Conservation (phyloP, 176 grass and related monocot genomes). For the Avena insularis region DNA sequence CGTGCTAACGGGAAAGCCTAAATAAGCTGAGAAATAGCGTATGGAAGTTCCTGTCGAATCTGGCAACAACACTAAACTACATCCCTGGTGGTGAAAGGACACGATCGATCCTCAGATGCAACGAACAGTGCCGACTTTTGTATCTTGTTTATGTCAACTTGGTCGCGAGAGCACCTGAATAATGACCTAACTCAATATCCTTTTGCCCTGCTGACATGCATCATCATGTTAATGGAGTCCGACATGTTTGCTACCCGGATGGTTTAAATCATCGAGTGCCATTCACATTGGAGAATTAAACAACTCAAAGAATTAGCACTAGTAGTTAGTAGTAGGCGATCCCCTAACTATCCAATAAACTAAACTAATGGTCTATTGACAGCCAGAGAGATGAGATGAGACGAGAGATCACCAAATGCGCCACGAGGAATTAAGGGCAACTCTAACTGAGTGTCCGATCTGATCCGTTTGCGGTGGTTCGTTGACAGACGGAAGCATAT, state of each 20-base stretch:
- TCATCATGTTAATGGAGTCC: constrained; percentile 50
- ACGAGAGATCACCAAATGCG: constrained; percentile 29
- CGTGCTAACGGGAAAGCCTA: constrained; percentile 3
- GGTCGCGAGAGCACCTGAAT: constrained; percentile 56
- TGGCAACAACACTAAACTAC: constrained; percentile 43
- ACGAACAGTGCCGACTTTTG: constrained; percentile 29
- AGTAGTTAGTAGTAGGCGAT: constrained; percentile 46
- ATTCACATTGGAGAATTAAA: constrained; percentile 41
- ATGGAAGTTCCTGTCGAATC: constrained; percentile 44
- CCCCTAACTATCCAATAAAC: constrained; percentile 41
- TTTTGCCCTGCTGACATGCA: constrained; percentile 34
- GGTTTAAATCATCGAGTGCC: constrained; percentile 41
- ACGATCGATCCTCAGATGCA: constrained; percentile 46
- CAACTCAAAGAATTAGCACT: constrained; percentile 62
- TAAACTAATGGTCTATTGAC: not conserved
- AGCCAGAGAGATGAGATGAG: not conserved
- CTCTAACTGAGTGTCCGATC: too few relatives aligned
- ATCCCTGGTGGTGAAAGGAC: constrained; percentile 31
- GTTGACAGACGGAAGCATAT: too few relatives aligned
- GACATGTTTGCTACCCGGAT: constrained; percentile 42
- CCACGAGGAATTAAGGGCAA: not conserved
- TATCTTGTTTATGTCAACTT: constrained; percentile 37
- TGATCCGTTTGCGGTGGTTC: too few relatives aligned
- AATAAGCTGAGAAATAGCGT: not conserved
- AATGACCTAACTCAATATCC: constrained; percentile 60